phyloP scores from a whole-genome alignment of 805 yeast genomes.

The Brettanomyces nanus region DNA sequence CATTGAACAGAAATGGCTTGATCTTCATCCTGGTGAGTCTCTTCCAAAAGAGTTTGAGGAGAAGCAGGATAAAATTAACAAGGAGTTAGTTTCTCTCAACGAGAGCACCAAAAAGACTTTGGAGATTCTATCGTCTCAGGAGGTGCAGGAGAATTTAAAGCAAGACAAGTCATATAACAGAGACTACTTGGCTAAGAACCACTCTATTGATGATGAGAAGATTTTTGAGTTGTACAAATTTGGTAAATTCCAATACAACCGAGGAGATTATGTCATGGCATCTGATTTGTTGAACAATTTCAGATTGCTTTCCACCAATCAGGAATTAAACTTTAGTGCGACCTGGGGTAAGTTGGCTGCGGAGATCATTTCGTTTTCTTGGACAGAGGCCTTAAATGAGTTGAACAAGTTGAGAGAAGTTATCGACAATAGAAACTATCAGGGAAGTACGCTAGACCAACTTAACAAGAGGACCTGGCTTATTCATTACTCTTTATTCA shows the following conservation, averaged over 20 bases:
- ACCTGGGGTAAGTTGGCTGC: constrained; percentile 67
- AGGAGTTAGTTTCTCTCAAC: constrained; percentile 30
- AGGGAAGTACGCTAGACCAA: constrained; percentile 46
- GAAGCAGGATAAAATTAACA: constrained; percentile 33
- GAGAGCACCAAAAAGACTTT: constrained; percentile 37
- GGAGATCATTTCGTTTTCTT: constrained; percentile 45
- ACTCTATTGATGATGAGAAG: constrained; percentile 39
- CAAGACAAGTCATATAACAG: constrained; percentile 50
- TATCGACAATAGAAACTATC: constrained; percentile 45
- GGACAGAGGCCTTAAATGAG: constrained; percentile 47
- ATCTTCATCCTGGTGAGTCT: constrained; percentile 30
- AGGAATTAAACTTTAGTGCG: constrained; percentile 42
- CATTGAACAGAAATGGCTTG: constrained; percentile 35
- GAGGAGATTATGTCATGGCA: constrained; percentile 55
- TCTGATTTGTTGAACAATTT: constrained; percentile 51
- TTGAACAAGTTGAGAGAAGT: constrained; percentile 47
- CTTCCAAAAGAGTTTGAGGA: constrained; percentile 34
- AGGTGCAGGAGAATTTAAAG: constrained; percentile 42
- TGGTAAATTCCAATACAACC: constrained; percentile 55
- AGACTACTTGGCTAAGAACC: constrained; percentile 34
- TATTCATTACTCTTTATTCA: constrained; percentile 62
- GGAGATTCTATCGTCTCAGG: constrained; percentile 37
- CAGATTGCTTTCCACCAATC: constrained; percentile 44
- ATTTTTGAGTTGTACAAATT: constrained; percentile 45
- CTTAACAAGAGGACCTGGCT: constrained; percentile 60